Evolutionary conservation across 2,329 filamentous ascomycete species (phyloP), one percentile per base, ranked within the genome.

Genomic region (Aspergillus fumigatiaffinis): DNA sequence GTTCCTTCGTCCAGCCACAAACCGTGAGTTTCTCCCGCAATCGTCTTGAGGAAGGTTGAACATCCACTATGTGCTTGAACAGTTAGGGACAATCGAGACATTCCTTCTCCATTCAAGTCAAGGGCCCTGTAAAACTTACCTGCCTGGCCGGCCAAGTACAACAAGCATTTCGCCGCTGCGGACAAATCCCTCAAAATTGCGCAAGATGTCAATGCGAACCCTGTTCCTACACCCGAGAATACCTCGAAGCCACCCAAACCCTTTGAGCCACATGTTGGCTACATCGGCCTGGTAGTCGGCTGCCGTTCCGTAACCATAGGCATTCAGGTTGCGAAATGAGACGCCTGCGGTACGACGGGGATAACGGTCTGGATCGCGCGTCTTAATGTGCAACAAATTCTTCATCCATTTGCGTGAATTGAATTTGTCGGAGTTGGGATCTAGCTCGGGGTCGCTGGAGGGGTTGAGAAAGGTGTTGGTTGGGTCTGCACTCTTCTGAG

Each of bases 11-110:
- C 88, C 14, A 94, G 80, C 64, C 83, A 85, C 65, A 95, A 87
- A 52, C 91, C 91, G 64, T 92, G 88, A 23, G 88, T 90, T 74
- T 95, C 90, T 59, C 91, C 91, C 3, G 90, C 85, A 63, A 95
- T 84, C 0, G 90, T 90, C 78, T 95, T 95, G 57, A 96, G 79
- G 61, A 95, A 87, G 2, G 91, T 95, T 17, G 89, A 91, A 73
- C 91, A 96, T 54, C 77, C 77, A 61, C 74, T 73, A 9, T 7
- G 20, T 47, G 23, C 54, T 47, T 44, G 8, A 21, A 63, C 28
- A 55, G 58, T 54, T 3, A 52, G 49, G 3, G 20, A 20, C 20
- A 14, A 10, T 10, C 42, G 42, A 38, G 32, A 38, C 42, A 7
- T 3, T 12, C 4, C 17, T 48, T 55, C 51, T 8, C 3, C n/a